Base-by-base conservation (phyloP, 345 rosid genomes). In the Excoecaria cochinchinensis region DNA sequence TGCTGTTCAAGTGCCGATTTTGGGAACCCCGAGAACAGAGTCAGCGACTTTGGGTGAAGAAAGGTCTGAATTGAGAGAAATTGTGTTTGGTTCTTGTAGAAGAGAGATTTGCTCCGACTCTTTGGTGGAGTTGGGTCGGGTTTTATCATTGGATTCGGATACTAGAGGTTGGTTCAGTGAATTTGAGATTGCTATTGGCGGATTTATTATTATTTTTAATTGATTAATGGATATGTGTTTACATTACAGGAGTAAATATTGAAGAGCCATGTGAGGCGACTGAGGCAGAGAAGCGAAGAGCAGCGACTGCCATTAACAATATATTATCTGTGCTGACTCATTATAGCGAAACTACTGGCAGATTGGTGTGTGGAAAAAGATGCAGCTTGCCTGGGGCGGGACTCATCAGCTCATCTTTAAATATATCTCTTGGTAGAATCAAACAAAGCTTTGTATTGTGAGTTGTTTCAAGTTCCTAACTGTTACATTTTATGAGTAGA, bases 381-480 rank as follows among this genome's bases (percentile, higher is more conserved):
- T 75, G 83, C 82, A 61, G 80, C 78, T 79, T 78, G 53, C 84
- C 85, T 17, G 89, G 81, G 8, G 38, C 81, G 5, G 86, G 84
- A 60, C 86, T 79, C 71, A 77, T 90, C 76, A 89, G 82, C 75
- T 90, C 98, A 36, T 88, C 95, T 15, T 72, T 91, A 83, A 84
- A 82, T 87, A 86, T 93, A 78, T 90, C 98, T 86, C 99, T 95
- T 47, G 93, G 99, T 93, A 95, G 99, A 95, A 93, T 95, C 97
- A 95, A 89, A 88, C 99, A 95, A 87, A 95, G 98, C 87, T 95
- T 93, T 87, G 92, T 95, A 91, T 86, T 95, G 98, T 95, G 98
- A 95, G 99, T 95, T 90, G 74, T 84, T 85, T 80, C 86, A 73
- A 79, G 77, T 78, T 77, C 80, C 87, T 82, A 52, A 42, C 74